Evolutionary conservation across 495 filamentous ascomycete genomes (phyloP).

Genomic region (Elasticomyces elasticus): DNA sequence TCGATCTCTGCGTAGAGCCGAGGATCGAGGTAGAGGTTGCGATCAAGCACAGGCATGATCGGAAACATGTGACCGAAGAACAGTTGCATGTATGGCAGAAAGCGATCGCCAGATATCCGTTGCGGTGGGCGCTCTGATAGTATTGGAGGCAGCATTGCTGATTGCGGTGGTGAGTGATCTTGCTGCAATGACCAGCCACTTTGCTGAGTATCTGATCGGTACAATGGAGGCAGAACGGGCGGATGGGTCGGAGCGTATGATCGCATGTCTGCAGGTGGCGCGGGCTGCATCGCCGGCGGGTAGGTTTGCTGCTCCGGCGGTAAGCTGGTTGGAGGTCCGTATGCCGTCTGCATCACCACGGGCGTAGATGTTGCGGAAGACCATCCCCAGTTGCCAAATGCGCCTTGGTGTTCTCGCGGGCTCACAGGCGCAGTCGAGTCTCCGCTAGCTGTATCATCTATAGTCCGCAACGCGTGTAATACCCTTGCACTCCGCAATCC

Average conservation of each 20-base stretch:
- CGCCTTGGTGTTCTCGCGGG: conserved; percentile 7
- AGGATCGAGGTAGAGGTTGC: conserved; percentile 21
- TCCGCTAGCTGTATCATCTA: conserved; percentile 14
- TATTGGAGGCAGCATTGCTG: not conserved
- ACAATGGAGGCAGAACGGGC: not conserved
- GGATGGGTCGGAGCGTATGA: not conserved
- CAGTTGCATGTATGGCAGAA: conserved; percentile 20
- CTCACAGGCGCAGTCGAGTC: not conserved
- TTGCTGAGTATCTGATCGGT: not conserved
- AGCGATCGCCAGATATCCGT: conserved; percentile 17
- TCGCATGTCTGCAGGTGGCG: not conserved
- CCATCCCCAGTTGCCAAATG: conserved; percentile 21
- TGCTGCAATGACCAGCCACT: too few relatives aligned
- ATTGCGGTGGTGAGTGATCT: not conserved
- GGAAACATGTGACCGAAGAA: conserved; percentile 26
- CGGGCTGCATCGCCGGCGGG: not conserved
- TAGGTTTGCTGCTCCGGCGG: conserved; percentile 5
- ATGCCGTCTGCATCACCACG: not conserved
- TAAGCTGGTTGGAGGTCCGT: conserved; percentile 6
- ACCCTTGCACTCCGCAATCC: conserved; percentile 23
- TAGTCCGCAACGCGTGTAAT: conserved; percentile 21
- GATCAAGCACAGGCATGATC: conserved; percentile 26
- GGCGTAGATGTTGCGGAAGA: not conserved
- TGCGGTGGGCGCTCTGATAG: not conserved
- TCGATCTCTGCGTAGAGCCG: conserved; percentile 7